Conservation (phyloP, 306 rosid genomes). For the Boehmeria nivea region DNA sequence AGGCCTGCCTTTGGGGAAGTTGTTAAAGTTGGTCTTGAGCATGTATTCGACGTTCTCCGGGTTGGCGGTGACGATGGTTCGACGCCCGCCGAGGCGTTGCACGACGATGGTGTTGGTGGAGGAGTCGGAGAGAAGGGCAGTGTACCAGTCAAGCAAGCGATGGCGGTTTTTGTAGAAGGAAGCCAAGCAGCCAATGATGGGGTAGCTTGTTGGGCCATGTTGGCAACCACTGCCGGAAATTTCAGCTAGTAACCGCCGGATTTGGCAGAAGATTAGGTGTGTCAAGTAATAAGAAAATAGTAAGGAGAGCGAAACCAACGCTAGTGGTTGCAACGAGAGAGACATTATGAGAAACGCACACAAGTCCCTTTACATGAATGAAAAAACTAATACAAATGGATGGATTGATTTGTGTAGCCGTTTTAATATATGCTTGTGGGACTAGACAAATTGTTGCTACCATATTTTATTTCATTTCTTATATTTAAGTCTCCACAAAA, state of each 20-base stretch:
- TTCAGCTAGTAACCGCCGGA: conserved; percentile 35
- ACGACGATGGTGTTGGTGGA: conserved; percentile 55
- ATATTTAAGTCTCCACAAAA: background rate
- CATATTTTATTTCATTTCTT: background rate
- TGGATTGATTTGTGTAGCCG: background rate
- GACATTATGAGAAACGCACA: conserved; percentile 3
- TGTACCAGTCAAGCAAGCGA: conserved; percentile 72
- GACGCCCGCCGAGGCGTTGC: conserved; percentile 52
- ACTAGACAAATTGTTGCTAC: background rate
- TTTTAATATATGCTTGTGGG: background rate
- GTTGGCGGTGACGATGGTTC: conserved; percentile 67
- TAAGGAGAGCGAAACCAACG: conserved; percentile 29
- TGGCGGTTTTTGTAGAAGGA: conserved; percentile 58
- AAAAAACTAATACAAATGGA: too few relatives aligned
- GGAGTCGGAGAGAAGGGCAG: conserved; percentile 51
- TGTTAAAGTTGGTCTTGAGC: conserved; percentile 68
- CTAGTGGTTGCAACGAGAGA: conserved; percentile 24
- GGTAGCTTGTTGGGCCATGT: conserved; percentile 51
- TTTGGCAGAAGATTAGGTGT: conserved; percentile 9
- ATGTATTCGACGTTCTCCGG: conserved; percentile 67
- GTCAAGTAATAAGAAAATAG: conserved; percentile 18
- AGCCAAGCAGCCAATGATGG: conserved; percentile 60
- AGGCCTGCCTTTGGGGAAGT: conserved; percentile 84
- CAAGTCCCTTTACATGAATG: background rate
- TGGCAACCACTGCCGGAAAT: conserved; percentile 1